A percentile compares a stretch with the other conserved stretches of the same genome.
phyloP scores from a whole-genome alignment of 371 early-diverging fungal species.

The Rhizomucor miehei region DNA sequence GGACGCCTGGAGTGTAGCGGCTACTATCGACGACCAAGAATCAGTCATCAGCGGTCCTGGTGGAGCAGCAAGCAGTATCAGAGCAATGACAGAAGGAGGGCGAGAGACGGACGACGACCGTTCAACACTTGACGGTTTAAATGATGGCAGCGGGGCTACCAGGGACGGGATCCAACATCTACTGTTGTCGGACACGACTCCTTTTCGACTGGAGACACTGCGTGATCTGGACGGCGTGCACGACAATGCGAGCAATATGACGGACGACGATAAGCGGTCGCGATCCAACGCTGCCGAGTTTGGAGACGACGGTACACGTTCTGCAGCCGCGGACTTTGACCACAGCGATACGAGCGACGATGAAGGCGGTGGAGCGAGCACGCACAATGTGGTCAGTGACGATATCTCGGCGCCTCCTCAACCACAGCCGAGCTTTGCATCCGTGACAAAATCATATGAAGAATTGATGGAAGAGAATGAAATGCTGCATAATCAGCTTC shows the following conservation, averaged over 20 bases:
- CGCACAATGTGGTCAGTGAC: slow-evolving; percentile 38
- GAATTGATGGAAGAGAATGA: slow-evolving; percentile 51
- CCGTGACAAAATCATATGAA: slow-evolving; percentile 43
- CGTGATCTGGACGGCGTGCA: slow-evolving; percentile 21
- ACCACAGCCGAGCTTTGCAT: slow-evolving; percentile 49
- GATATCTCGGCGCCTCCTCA: slow-evolving; percentile 50
- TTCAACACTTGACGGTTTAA: slow-evolving; percentile 31
- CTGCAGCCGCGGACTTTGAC: slow-evolving; percentile 42
- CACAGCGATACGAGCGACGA: slow-evolving; percentile 35
- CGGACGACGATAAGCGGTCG: slow-evolving; percentile 42
- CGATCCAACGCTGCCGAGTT: slow-evolving; percentile 50
- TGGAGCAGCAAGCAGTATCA: slow-evolving; percentile 25
- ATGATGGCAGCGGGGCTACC: slow-evolving; percentile 13
- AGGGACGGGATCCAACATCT: slow-evolving; percentile 4
- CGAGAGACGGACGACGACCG: slow-evolving; percentile 22
- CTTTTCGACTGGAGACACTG: slow-evolving; percentile 17
- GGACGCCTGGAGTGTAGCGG: slow-evolving; percentile 53
- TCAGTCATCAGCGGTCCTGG: slow-evolving; percentile 47
- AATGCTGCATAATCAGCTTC: slow-evolving; percentile 34
- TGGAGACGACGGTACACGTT: slow-evolving; percentile 48
- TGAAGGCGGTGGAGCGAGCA: slow-evolving; percentile 18
- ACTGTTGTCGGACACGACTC: slow-evolving; percentile 3
- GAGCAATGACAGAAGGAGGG: slow-evolving; percentile 17
- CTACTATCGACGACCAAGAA: slow-evolving; percentile 52
- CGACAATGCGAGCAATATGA: slow-evolving; percentile 14